phyloP scores from a whole-genome alignment of 2,329 filamentous ascomycete species.

The Falciphora oryzae region DNA sequence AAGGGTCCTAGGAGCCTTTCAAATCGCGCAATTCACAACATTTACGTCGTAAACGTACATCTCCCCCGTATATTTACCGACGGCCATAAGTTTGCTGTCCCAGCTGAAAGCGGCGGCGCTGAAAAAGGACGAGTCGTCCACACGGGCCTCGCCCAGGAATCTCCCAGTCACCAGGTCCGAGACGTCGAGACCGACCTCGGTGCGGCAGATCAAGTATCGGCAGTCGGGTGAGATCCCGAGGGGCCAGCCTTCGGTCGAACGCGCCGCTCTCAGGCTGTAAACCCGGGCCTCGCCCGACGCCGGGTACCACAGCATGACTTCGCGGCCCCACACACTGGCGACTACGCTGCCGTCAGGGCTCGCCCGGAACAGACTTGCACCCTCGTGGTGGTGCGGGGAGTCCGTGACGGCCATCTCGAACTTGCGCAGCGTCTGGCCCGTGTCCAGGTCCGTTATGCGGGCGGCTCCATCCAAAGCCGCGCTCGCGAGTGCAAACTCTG shows the following conservation, averaged over 20 bases:
- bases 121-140: slow-evolving; percentile 20
- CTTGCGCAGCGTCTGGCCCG: slow-evolving; percentile 29
- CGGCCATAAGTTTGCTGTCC: slow-evolving; percentile 24
- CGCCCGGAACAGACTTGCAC: slow-evolving; percentile 26
- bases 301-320: slow-evolving; percentile 33
- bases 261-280: slow-evolving; percentile 29
- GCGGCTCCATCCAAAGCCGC: slow-evolving; percentile 31
- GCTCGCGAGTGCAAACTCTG: slow-evolving; percentile 24
- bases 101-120: slow-evolving; percentile 31
- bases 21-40: neutral
- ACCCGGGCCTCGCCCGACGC: slow-evolving; percentile 26
- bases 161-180: slow-evolving; percentile 30
- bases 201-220: slow-evolving; percentile 32
- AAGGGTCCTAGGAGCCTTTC: too few relatives aligned
- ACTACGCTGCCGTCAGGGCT: slow-evolving; percentile 28
- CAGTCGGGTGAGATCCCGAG: slow-evolving; percentile 33
- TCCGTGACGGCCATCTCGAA: slow-evolving; percentile 24
- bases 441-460: slow-evolving; percentile 27
- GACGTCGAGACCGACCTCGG: slow-evolving; percentile 35
- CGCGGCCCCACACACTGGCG: slow-evolving; percentile 32
- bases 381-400: slow-evolving; percentile 12
- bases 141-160: slow-evolving; percentile 23
- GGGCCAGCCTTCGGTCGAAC: slow-evolving; percentile 34
- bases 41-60: neutral
- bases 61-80: slow-evolving; percentile 22